phyloP scores from a whole-genome alignment of 2,329 filamentous ascomycete species.

The Exophiala viscosa region DNA sequence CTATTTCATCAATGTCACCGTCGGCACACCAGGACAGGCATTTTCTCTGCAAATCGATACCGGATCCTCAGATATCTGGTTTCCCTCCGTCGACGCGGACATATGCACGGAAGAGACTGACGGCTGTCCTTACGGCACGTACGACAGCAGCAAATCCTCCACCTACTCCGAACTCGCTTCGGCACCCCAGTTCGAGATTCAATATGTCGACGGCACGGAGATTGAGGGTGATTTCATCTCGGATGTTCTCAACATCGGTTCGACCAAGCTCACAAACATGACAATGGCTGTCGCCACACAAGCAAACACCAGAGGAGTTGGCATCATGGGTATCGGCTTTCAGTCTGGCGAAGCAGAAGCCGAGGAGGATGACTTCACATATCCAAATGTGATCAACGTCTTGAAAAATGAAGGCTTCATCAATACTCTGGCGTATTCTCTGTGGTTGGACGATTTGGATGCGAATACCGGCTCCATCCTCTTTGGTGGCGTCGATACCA shows the following conservation, averaged over 20 bases:
- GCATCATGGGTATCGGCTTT: constrained; percentile 43
- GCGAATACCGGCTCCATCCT: constrained; percentile 67
- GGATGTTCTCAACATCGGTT: constrained; percentile 36
- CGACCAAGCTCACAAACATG: constrained; percentile 34
- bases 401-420: constrained; percentile 55
- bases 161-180: constrained; percentile 19
- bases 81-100: constrained; percentile 34
- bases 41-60: constrained; percentile 63
- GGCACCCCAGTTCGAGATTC: constrained; percentile 33
- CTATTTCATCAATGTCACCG: constrained; percentile 60
- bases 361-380: constrained; percentile 35
- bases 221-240: constrained; percentile 37
- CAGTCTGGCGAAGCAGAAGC: constrained; percentile 26
- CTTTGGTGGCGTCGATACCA: constrained; percentile 76
- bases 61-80: constrained; percentile 66
- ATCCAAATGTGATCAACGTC: constrained; percentile 61
- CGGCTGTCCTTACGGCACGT: constrained; percentile 24
- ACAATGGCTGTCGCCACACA: constrained; percentile 36
- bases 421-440: constrained; percentile 46
- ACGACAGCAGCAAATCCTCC: constrained; percentile 27
- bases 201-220: constrained; percentile 38
- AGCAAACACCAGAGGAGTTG: constrained; percentile 25
- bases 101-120: constrained; percentile 21
- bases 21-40: constrained; percentile 60
- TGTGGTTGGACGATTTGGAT: constrained; percentile 47